A percentile compares a stretch with the other conserved stretches of the same genome.
Evolutionary conservation across 2,329 filamentous ascomycete genomes (phyloP).

Genomic region (Eurotiales sp.): DNA sequence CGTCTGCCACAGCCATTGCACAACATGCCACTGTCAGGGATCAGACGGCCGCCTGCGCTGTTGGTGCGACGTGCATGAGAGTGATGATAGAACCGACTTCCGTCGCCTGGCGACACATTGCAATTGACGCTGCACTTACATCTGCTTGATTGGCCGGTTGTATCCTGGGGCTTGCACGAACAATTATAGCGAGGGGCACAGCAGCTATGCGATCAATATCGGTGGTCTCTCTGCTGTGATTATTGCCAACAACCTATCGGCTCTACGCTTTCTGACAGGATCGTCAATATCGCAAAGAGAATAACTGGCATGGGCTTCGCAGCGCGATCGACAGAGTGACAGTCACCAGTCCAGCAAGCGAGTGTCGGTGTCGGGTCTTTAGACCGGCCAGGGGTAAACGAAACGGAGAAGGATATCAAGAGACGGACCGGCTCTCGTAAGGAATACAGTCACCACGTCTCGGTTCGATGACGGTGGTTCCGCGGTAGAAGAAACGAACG

Average conservation of each 20-base stretch:
- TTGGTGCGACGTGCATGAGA: neutral
- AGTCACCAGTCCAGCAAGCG: constrained; percentile 25
- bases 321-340: constrained; percentile 14
- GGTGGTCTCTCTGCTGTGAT: neutral
- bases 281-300: neutral
- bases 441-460: constrained; percentile 29
- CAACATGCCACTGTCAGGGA: neutral
- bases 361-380: constrained; percentile 19
- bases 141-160: too few species aligned
- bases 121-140: too few species aligned
- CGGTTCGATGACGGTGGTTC: constrained; percentile 20
- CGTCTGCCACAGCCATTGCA: neutral
- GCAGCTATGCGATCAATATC: too few species aligned
- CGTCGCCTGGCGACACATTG: too few species aligned
- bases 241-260: neutral
- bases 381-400: constrained; percentile 14
- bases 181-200: too few species aligned
- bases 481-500: constrained; percentile 23
- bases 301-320: neutral
- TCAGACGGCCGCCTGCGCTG: too few species aligned
- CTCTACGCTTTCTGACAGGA: neutral
- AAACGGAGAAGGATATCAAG: constrained; percentile 21
- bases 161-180: too few species aligned
- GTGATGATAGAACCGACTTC: too few species aligned
- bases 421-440: constrained; percentile 30